A percentile compares a stretch with the other conserved stretches of the same genome.
phyloP scores from a whole-genome alignment of 108 stramenopile species.

The Skeletonema grethae region DNA sequence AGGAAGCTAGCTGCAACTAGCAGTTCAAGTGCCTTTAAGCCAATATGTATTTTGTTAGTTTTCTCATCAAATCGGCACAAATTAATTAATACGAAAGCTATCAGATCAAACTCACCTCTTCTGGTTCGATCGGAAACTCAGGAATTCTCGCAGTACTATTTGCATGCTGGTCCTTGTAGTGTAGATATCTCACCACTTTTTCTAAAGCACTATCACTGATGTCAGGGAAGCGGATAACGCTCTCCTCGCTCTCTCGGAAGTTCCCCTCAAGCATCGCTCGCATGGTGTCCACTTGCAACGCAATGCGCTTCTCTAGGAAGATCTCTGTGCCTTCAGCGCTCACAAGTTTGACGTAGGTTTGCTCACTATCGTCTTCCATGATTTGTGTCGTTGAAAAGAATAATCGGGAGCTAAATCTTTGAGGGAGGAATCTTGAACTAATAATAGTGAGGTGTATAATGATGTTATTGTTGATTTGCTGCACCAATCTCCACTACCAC shows the following conservation, averaged over 20 bases:
- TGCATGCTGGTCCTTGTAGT: slow-evolving; percentile 78
- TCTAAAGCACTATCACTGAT: slow-evolving; percentile 73
- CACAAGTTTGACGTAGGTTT: slow-evolving; percentile 78
- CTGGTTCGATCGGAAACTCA: slow-evolving; percentile 86
- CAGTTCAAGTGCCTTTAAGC: slow-evolving; percentile 69
- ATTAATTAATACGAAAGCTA: neutral
- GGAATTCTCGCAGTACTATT: slow-evolving; percentile 69
- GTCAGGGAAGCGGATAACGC: slow-evolving; percentile 82
- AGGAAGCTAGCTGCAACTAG: slow-evolving; percentile 86
- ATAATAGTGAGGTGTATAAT: neutral
- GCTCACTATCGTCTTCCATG: slow-evolving; percentile 49
- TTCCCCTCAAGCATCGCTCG: slow-evolving; percentile 79
- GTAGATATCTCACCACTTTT: slow-evolving; percentile 78
- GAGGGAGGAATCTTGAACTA: too few species aligned
- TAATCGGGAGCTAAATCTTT: too few species aligned
- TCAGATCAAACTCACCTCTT: slow-evolving; percentile 44
- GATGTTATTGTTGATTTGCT: too few species aligned
- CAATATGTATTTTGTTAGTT: too few species aligned
- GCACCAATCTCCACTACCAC: too few species aligned
- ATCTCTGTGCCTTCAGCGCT: slow-evolving; percentile 77
- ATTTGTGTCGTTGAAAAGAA: neutral
- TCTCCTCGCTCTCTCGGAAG: slow-evolving; percentile 82
- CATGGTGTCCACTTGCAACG: slow-evolving; percentile 64
- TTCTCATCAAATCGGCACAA: too few species aligned
- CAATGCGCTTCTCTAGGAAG: slow-evolving; percentile 38